Evolutionary conservation across 352 stramenopile genomes (phyloP).

Genomic region (Globisporangium irregulare): DNA sequence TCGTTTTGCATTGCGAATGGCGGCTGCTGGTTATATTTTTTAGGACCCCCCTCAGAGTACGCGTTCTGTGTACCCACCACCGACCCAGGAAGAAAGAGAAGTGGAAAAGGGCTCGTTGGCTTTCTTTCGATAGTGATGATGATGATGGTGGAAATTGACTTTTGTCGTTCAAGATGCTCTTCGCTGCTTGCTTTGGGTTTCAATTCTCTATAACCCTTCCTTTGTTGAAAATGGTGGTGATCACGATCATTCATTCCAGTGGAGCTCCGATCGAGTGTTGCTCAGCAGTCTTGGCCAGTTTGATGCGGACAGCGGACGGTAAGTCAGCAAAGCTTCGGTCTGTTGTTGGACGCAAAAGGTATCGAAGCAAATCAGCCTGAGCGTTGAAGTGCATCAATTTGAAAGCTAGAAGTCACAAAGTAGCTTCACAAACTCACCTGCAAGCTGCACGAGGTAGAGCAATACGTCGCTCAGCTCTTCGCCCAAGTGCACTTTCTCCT

Average conservation of each 20-base stretch:
- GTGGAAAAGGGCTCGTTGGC: not conserved
- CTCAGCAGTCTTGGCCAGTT: constrained; percentile 42
- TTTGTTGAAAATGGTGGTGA: not conserved
- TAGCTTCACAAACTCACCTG: constrained; percentile 29
- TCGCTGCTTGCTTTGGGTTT: not conserved
- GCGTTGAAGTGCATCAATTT: not conserved
- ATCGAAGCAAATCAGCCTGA: not conserved
- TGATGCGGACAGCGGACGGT: constrained; percentile 22
- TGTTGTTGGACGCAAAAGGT: not conserved
- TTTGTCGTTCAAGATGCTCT: not conserved
- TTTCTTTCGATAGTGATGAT: constrained; percentile 1
- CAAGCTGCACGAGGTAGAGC: constrained; percentile 95
- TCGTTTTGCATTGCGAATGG: not conserved
- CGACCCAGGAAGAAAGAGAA: not conserved
- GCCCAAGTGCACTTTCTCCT: constrained; percentile 89
- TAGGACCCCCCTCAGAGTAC: constrained; percentile 3
- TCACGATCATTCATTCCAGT: not conserved
- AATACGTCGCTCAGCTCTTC: constrained; percentile 97
- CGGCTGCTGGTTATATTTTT: constrained; percentile 8
- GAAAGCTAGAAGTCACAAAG: not conserved
- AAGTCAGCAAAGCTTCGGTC: constrained; percentile 15
- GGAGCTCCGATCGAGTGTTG: constrained; percentile 3
- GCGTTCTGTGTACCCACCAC: not conserved
- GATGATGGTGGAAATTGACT: not conserved
- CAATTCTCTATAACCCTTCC: not conserved